These are phyloP conservation scores for Eimeria praecox DNA, from an alignment of 169 alveolate species.

Conservation along the genomic window DNA sequence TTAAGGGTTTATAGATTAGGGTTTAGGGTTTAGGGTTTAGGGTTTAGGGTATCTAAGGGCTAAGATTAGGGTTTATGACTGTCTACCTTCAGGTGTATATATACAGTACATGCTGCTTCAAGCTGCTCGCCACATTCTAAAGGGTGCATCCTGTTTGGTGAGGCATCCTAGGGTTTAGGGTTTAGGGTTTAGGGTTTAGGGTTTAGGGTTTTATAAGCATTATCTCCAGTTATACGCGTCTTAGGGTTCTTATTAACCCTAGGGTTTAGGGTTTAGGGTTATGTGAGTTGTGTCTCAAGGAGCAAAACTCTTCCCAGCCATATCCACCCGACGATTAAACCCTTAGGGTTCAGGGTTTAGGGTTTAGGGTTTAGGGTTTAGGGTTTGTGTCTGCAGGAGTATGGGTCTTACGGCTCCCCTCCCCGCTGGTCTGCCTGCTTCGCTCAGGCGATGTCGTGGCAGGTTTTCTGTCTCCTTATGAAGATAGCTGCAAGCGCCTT, in stretches of 20 bases:
- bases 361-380: constrained; percentile 14
- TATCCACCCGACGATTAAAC: too few relatives aligned
- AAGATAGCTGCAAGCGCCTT: constrained; percentile 7
- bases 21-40: background rate
- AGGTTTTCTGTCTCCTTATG: constrained; percentile 11
- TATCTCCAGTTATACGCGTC: too few relatives aligned
- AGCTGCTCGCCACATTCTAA: constrained; percentile 16
- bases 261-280: constrained; percentile 12
- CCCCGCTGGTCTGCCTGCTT: constrained; percentile 44
- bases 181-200: constrained; percentile 39
- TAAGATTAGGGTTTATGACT: background rate
- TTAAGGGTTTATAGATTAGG: background rate
- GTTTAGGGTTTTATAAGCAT: background rate
- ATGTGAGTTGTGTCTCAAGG: too few relatives aligned
- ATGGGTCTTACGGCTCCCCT: constrained; percentile 32
- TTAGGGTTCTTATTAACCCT: too few relatives aligned
- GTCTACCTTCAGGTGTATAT: background rate
- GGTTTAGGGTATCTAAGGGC: background rate
- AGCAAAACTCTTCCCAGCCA: too few relatives aligned
- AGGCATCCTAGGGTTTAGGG: constrained; percentile 9
- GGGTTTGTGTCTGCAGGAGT: constrained; percentile 9
- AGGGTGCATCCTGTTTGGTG: constrained; percentile 21
- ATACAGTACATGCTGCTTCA: background rate
- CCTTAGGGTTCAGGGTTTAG: background rate
- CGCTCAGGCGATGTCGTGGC: constrained; percentile 42